Evolutionary conservation across 2,329 filamentous ascomycete species (phyloP).

Genomic region (Penicillium concentricum): DNA sequence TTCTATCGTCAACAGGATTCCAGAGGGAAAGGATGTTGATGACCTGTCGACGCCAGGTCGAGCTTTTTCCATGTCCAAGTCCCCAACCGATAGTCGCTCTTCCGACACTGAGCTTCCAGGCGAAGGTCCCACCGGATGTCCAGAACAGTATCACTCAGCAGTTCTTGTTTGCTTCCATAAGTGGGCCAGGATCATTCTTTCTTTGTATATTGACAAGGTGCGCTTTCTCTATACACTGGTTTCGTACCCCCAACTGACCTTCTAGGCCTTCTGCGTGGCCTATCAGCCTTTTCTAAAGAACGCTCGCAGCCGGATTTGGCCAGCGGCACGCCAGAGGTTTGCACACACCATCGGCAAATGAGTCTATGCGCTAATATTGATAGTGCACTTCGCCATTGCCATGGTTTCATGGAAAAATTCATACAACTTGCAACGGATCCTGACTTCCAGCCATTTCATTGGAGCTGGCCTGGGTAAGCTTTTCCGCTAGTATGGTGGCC

Average conservation of each 20-base stretch:
- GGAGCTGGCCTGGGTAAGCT: conserved; percentile 48
- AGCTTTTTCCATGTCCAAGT: conserved; percentile 28
- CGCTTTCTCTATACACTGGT: not conserved
- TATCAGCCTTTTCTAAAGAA: conserved; percentile 52
- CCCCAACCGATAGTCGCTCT: conserved; percentile 25
- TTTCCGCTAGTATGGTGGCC: not conserved
- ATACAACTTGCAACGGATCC: conserved; percentile 48
- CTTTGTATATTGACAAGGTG: conserved; percentile 47
- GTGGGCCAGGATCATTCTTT: conserved; percentile 47
- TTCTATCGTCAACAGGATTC: conserved; percentile 45
- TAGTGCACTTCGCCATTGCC: conserved; percentile 48
- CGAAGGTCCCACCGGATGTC: conserved; percentile 36
- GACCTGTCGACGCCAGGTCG: conserved; percentile 18
- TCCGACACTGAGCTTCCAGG: conserved; percentile 35
- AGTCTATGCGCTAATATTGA: conserved; percentile 4
- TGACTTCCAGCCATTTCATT: conserved; percentile 49
- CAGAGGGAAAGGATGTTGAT: conserved; percentile 29
- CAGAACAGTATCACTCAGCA: conserved; percentile 45
- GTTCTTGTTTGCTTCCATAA: conserved; percentile 48
- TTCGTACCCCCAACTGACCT: not conserved
- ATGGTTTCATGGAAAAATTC: conserved; percentile 51
- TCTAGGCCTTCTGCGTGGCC: conserved; percentile 46
- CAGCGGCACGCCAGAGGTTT: conserved; percentile 46
- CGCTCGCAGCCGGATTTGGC: conserved; percentile 49
- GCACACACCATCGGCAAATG: not conserved